Evolutionary conservation across 176 grass and related monocot genomes (phyloP), one percentile per base, ranked within the genome.

Genomic region (Cenchrus purpureus): DNA sequence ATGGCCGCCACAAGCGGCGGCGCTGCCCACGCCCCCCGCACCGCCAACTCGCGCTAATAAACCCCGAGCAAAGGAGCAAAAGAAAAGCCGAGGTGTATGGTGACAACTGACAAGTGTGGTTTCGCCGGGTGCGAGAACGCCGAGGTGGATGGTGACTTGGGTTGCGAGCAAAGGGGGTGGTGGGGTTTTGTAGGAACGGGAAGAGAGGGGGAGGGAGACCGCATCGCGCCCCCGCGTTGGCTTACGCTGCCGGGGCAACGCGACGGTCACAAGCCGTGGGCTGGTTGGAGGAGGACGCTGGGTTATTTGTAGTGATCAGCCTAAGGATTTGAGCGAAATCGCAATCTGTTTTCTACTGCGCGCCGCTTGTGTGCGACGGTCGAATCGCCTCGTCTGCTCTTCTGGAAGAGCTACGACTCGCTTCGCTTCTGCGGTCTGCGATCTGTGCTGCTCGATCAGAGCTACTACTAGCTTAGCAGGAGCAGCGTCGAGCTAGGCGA

Each of bases 231-330:
- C 12, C 5, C 4, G 62, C 11, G 28, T 6, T 13, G 10, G 22
- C 22, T 11, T 12, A 58, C 56, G 56, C 57, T 8, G 58, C 58
- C 58, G 62, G 62, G 9, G 62, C 9, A 8, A 64, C 60, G 62
- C 20, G 68, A 46, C 22, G 48, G 71, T 73, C 71, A 52, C 71
- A 73, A 52, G 71, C 71, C 48, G 71, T 73, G 48, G 70, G 70
- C 46, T 12, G 70, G 11, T 45, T 15, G 17, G 3, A 0, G 20
- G 19, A n/a, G 2, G 57, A 16, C 5, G 40, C 37, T 25, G 25
- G 25, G 45, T 72, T 50, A 22, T 72, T 7, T 25, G 4, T 62
- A 12, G 59, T 62, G 20, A 28, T 62, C 1, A n/a, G 61, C 61
- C 11, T 31, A 25, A 31, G 22, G 61, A 5, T 64, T 64, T 64